These are phyloP conservation scores for Hypericum perforatum DNA, from an alignment of 345 rosid species.

Conservation along the genomic window DNA sequence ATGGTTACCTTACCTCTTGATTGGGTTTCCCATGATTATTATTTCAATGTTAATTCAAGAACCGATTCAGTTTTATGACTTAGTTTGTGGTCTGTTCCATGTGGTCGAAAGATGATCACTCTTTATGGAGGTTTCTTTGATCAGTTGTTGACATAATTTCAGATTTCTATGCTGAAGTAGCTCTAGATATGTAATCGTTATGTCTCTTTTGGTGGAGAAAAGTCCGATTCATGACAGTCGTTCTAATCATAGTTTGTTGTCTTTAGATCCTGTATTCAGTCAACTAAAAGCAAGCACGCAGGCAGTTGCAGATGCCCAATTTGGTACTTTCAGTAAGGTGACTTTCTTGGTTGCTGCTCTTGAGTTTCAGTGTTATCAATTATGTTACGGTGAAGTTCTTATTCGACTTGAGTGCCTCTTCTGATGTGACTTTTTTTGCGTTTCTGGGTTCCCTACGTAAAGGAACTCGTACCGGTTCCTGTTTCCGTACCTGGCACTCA, in stretches of 20 bases:
- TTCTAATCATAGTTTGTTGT: not conserved
- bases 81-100: too few relatives aligned
- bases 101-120: too few relatives aligned
- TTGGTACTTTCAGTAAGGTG: slow-evolving; percentile 43
- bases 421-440: slow-evolving; percentile 28
- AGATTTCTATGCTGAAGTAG: too few relatives aligned
- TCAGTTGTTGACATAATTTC: too few relatives aligned
- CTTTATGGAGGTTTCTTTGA: too few relatives aligned
- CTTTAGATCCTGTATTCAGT: slow-evolving; percentile 41
- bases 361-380: slow-evolving; percentile 5
- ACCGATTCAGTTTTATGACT: too few relatives aligned
- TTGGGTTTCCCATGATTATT: too few relatives aligned
- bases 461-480: slow-evolving; percentile 28
- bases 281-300: slow-evolving; percentile 41
- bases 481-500: slow-evolving; percentile 36
- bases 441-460: slow-evolving; percentile 27
- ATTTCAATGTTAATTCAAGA: too few relatives aligned
- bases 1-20: not conserved
- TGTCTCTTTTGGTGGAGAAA: too few relatives aligned
- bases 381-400: slow-evolving; percentile 12
- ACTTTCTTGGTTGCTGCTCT: slow-evolving; percentile 7
- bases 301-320: slow-evolving; percentile 32
- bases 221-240: too few relatives aligned
- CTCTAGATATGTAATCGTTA: too few relatives aligned
- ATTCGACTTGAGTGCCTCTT: slow-evolving; percentile 11